Conservation (phyloP, 139 green algal species). For the Klebsormidium nitens region DNA sequence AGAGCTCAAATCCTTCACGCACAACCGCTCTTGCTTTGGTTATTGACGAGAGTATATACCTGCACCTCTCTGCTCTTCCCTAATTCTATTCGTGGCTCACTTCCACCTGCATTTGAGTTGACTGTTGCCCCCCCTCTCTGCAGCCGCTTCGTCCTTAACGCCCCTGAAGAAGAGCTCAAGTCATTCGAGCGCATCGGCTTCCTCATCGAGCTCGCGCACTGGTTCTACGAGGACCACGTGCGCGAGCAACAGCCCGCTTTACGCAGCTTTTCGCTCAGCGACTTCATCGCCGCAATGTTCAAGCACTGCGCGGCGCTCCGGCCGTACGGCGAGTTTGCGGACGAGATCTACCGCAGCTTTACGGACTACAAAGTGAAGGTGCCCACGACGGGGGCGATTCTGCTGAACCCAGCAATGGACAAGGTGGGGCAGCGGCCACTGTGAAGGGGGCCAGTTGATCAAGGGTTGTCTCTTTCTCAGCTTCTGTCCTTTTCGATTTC, state of each 20-base stretch:
- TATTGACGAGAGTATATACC: neutral
- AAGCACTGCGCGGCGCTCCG: slow-evolving; percentile 49
- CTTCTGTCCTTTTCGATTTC: slow-evolving; percentile 5
- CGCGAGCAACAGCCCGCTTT: slow-evolving; percentile 36
- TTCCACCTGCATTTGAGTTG: neutral
- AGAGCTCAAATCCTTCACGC: too few relatives aligned
- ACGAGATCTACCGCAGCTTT: slow-evolving; percentile 77
- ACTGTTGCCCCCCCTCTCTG: slow-evolving; percentile 39
- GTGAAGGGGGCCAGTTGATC: neutral
- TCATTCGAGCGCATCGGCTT: slow-evolving; percentile 87
- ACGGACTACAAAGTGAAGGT: slow-evolving; percentile 78
- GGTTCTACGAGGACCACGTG: slow-evolving; percentile 84
- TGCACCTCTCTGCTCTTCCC: neutral
- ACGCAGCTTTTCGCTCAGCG: slow-evolving; percentile 50
- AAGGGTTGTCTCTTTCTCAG: too few relatives aligned
- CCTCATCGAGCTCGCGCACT: slow-evolving; percentile 88
- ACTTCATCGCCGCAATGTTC: slow-evolving; percentile 56
- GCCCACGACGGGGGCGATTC: slow-evolving; percentile 71
- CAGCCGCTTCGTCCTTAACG: slow-evolving; percentile 81
- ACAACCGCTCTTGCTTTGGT: too few relatives aligned
- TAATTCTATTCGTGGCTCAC: neutral
- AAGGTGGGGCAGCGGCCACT: slow-evolving; percentile 34
- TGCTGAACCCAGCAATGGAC: slow-evolving; percentile 61
- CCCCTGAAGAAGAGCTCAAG: slow-evolving; percentile 66
- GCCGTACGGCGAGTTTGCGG: slow-evolving; percentile 48